Evolutionary conservation across 495 filamentous ascomycete species (phyloP).

Genomic region (Daldinia vernicosa): DNA sequence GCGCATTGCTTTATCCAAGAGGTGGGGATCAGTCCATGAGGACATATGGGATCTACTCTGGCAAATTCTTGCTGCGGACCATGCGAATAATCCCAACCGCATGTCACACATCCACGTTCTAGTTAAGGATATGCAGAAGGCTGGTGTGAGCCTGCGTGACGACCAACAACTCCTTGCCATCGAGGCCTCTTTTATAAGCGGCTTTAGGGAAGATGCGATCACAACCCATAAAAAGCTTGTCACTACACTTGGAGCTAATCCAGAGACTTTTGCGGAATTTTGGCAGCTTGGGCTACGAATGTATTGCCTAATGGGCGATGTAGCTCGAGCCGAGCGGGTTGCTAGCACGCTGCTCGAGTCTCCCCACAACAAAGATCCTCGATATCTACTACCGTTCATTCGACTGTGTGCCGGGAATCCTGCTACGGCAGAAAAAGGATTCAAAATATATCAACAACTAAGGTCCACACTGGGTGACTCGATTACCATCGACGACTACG

Average conservation of each 20-base stretch:
- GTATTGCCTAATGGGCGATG: conserved; percentile 66
- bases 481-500: conserved; percentile 80
- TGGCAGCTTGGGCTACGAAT: conserved; percentile 76
- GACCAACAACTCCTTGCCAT: conserved; percentile 71
- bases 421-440: conserved; percentile 62
- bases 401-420: conserved; percentile 52
- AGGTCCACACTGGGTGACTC: conserved; percentile 64
- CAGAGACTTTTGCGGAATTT: conserved; percentile 63
- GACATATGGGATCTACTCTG: conserved; percentile 66
- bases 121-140: conserved; percentile 67
- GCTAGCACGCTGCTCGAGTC: conserved; percentile 66
- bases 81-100: conserved; percentile 58
- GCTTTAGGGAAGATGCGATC: conserved; percentile 66
- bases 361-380: conserved; percentile 57
- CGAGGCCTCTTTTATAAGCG: conserved; percentile 68
- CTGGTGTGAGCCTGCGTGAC: conserved; percentile 60
- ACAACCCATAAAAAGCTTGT: conserved; percentile 70
- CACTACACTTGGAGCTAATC: conserved; percentile 59
- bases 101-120: conserved; percentile 68
- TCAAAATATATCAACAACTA: conserved; percentile 71
- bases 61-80: conserved; percentile 53
- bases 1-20: conserved; percentile 53
- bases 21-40: conserved; percentile 57
- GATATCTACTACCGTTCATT: conserved; percentile 74
- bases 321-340: conserved; percentile 70